phyloP scores from a whole-genome alignment of 129 eudicot genomes.

The Apium graveolens region DNA sequence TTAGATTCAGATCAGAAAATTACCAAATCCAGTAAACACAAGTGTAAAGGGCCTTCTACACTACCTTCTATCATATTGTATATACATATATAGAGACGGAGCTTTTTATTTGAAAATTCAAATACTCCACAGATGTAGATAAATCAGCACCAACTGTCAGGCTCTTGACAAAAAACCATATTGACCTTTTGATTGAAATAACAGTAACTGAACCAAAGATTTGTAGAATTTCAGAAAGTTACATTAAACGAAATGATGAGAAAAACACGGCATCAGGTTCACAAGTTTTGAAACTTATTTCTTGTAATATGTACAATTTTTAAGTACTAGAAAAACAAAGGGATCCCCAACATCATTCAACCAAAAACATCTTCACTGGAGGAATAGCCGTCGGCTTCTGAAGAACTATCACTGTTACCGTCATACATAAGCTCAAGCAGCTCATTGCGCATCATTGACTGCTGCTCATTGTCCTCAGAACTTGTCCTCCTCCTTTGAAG shows the following conservation, averaged over 20 bases:
- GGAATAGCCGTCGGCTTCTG: neutral
- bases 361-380: constrained; percentile 1
- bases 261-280: neutral
- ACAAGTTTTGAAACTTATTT: neutral
- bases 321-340: neutral
- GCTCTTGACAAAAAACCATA: neutral
- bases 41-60: neutral
- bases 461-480: neutral
- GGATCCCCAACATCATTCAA: neutral
- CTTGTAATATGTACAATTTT: neutral
- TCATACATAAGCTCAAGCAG: constrained; percentile 6
- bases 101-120: neutral
- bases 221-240: neutral
- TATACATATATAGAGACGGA: neutral
- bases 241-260: neutral
- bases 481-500: constrained; percentile 1
- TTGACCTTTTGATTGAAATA: neutral
- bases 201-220: neutral
- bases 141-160: neutral
- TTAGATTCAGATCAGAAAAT: neutral
- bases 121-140: neutral
- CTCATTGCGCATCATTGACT: neutral
- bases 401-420: neutral
- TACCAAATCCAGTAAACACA: neutral
- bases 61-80: neutral